Conservation (phyloP, 2,329 filamentous ascomycete genomes). For the Chaetomium sp. region DNA sequence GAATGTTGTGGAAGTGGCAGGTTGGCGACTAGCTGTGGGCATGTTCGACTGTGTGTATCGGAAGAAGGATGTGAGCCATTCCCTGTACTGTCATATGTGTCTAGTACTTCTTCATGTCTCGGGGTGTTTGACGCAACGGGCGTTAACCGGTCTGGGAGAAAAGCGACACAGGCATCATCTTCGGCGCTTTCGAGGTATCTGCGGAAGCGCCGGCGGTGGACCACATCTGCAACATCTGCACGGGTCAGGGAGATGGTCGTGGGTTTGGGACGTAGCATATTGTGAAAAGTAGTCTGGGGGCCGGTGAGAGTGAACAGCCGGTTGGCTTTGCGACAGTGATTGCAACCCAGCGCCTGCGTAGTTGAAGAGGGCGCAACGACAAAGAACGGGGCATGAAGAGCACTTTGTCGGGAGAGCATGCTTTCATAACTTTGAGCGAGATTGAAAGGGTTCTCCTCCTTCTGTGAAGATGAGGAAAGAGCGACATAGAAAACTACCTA, state of each 20-base stretch:
- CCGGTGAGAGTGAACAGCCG: too few species aligned
- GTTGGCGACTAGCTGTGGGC: not conserved
- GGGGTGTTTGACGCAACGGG: not conserved
- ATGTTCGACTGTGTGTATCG: not conserved
- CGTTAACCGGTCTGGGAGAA: not conserved
- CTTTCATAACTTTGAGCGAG: too few species aligned
- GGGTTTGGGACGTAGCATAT: slow-evolving; percentile 37
- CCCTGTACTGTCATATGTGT: not conserved
- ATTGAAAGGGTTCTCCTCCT: too few species aligned
- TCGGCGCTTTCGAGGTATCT: slow-evolving; percentile 29
- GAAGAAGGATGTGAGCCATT: not conserved
- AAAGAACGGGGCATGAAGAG: too few species aligned
- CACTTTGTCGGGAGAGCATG: too few species aligned
- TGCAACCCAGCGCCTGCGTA: too few species aligned
- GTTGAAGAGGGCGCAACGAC: too few species aligned
- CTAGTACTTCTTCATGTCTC: not conserved
- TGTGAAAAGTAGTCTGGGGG: not conserved
- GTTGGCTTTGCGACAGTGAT: too few species aligned
- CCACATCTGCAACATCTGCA: slow-evolving; percentile 36
- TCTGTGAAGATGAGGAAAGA: too few species aligned
- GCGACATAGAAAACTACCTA: too few species aligned
- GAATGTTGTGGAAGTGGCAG: not conserved
- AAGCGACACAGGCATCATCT: not conserved
- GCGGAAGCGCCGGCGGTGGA: slow-evolving; percentile 26
- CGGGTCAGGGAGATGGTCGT: slow-evolving; percentile 36